phyloP scores from a whole-genome alignment of 2,329 filamentous ascomycete genomes.

The Apiospora pterosperma region DNA sequence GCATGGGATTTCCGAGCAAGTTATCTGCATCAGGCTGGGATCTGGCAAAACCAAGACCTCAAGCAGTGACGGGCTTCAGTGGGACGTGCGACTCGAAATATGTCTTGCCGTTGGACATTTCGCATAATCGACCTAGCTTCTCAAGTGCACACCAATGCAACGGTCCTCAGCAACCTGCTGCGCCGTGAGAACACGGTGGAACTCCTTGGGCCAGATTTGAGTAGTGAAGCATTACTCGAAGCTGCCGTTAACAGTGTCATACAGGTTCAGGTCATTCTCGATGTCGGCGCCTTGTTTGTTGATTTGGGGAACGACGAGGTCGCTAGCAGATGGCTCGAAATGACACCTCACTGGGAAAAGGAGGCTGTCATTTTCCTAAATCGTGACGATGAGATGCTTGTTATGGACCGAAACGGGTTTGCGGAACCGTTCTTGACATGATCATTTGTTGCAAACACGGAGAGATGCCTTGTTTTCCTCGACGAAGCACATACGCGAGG shows the following conservation, averaged over 20 bases:
- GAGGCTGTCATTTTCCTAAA: conserved; percentile 57
- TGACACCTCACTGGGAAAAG: conserved; percentile 12
- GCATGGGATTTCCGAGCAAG: conserved; percentile 61
- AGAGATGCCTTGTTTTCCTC: conserved; percentile 61
- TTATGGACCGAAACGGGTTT: conserved; percentile 45
- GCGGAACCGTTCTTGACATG: conserved; percentile 54
- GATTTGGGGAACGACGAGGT: conserved; percentile 58
- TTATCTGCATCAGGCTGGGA: conserved; percentile 68
- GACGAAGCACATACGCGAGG: conserved; percentile 71
- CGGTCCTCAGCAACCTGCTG: conserved; percentile 59
- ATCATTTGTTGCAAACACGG: conserved; percentile 52
- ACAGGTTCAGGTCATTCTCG: conserved; percentile 57
- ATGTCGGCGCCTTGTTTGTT: conserved; percentile 68
- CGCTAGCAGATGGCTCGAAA: conserved; percentile 50
- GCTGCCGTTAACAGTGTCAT: not conserved
- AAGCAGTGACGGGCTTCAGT: conserved; percentile 63
- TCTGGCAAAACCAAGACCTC: conserved; percentile 43
- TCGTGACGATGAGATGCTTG: conserved; percentile 49
- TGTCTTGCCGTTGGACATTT: conserved; percentile 54
- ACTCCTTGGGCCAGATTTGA: conserved; percentile 17
- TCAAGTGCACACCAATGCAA: conserved; percentile 63
- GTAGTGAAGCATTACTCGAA: not conserved
- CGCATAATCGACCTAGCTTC: conserved; percentile 49
- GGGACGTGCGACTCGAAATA: conserved; percentile 63
- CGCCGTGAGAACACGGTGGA: conserved; percentile 41